A percentile compares a stretch with the other conserved stretches of the same genome.
Conservation (phyloP, 2,329 filamentous ascomycete genomes). For the Alternaria dauci region DNA sequence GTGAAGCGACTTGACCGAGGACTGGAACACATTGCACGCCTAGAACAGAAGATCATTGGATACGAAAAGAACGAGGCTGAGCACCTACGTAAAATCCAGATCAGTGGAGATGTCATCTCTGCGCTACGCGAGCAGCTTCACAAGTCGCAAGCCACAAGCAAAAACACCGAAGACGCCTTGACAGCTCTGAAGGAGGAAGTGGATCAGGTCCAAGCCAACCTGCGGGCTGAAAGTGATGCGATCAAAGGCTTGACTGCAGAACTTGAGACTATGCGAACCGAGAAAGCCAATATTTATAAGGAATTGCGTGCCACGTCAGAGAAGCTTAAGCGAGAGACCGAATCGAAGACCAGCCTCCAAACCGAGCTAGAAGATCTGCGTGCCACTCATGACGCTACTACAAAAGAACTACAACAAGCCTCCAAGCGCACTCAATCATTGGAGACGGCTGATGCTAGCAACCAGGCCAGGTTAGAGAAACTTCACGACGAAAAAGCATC, state of each 20-base stretch:
- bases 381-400: conserved; percentile 22
- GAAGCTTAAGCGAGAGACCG: conserved; percentile 21
- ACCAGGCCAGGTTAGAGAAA: conserved; percentile 28
- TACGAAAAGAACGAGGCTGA: conserved; percentile 36
- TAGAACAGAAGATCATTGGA: conserved; percentile 35
- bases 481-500: conserved; percentile 29
- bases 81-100: conserved; percentile 35
- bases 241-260: conserved; percentile 30
- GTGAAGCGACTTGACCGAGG: conserved; percentile 32
- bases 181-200: conserved; percentile 27
- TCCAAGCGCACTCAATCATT: conserved; percentile 29
- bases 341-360: conserved; percentile 24
- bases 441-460: conserved; percentile 26
- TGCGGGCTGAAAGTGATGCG: conserved; percentile 23
- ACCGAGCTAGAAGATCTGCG: conserved; percentile 33
- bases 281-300: conserved; percentile 31
- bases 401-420: conserved; percentile 33
- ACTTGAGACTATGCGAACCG: conserved; percentile 28
- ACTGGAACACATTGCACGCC: conserved; percentile 24
- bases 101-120: conserved; percentile 31
- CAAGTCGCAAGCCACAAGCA: conserved; percentile 28
- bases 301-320: conserved; percentile 27
- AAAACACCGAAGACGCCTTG: conserved; percentile 36
- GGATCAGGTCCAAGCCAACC: conserved; percentile 23
- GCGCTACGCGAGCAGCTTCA: conserved; percentile 37